Evolutionary conservation across 2,329 filamentous ascomycete genomes (phyloP).

Genomic region (Aspergillaceae sp.): DNA sequence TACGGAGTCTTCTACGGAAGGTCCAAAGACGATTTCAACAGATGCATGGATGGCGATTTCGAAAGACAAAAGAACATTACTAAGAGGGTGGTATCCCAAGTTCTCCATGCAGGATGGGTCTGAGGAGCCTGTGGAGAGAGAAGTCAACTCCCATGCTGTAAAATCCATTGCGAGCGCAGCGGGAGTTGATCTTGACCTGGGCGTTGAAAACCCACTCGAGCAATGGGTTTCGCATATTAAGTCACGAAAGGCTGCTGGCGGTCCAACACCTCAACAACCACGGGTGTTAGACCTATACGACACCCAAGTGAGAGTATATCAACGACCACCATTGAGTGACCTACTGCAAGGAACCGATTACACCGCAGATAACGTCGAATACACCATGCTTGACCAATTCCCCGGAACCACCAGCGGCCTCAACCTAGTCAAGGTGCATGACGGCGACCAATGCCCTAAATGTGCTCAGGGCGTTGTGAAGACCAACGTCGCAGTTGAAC

Average conservation of each 20-base stretch:
- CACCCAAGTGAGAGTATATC: constrained; percentile 31
- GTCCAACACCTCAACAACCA: constrained; percentile 19
- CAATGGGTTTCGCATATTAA: constrained; percentile 44
- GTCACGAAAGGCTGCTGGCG: constrained; percentile 1
- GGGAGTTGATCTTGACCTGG: constrained; percentile 60
- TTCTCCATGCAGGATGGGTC: constrained; percentile 24
- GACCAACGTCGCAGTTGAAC: constrained; percentile 68
- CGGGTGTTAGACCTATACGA: constrained; percentile 35
- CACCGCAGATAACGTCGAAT: constrained; percentile 23
- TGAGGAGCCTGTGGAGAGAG: constrained; percentile 26
- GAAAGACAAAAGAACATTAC: constrained; percentile 54
- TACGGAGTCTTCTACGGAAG: constrained; percentile 12
- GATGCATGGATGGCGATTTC: constrained; percentile 35
- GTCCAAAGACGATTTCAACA: constrained; percentile 25
- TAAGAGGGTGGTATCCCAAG: constrained; percentile 62
- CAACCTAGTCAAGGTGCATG: constrained; percentile 56
- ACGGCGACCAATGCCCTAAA: constrained; percentile 64
- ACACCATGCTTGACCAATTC: constrained; percentile 29
- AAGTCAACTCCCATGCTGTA: constrained; percentile 54
- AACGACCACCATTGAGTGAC: constrained; percentile 31
- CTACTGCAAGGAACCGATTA: constrained; percentile 22
- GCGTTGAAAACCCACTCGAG: constrained; percentile 52
- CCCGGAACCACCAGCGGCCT: constrained; percentile 38
- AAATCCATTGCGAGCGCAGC: constrained; percentile 46
- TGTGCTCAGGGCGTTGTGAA: constrained; percentile 58